Evolutionary conservation across 192 early-diverging fungal genomes (phyloP), one percentile per base, ranked within the genome.

Genomic region (Diversispora eburnea): DNA sequence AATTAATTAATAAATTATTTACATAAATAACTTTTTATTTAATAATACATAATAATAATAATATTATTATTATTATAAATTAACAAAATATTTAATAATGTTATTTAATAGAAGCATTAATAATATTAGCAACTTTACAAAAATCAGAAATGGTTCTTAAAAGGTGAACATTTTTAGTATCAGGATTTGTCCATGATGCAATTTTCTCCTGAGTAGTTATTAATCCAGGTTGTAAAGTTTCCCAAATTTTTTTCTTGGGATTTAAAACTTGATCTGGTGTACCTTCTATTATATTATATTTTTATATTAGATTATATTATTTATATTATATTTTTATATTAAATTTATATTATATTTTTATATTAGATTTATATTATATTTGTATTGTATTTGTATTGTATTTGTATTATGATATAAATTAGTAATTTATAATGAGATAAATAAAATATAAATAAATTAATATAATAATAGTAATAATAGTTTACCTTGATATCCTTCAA

Each of bases 221-320:
- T 59, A 93, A 81, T 17, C 89, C 91, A 39, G 95, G 94, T 86
- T 97, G 95, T 59, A 99, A 92, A 39, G 93, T 92, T 78, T 99
- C 97, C 87, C 88, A 99, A 71, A 96, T 88, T 86, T 99, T 99
- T 88, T 95, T 95, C 87, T 99, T 99, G 74, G 97, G 95, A 80
- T 97, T 97, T 70, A 99, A 88, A 41, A 92, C 86, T 71, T 86
- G 89, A 75, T 97, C 95, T 42, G 97, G 95, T 33, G 55, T 79
- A 74, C 84, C 89, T 64, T 84, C 84, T 74, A 62, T 43, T 43
- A 39, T 48, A 56, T 33, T 33, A 33, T 33, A 33, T 33, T 33
- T 33, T 33, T 33, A 33, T 33, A 33, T 33, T n/a, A n/a, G n/a
- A n/a, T 33, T 33, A 33, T 33, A 33, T 33, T 33, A 33, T 33